Evolutionary conservation across 2,329 filamentous ascomycete species (phyloP), one percentile per base, ranked within the genome.

Genomic region (Trichoderma brevicompactum): DNA sequence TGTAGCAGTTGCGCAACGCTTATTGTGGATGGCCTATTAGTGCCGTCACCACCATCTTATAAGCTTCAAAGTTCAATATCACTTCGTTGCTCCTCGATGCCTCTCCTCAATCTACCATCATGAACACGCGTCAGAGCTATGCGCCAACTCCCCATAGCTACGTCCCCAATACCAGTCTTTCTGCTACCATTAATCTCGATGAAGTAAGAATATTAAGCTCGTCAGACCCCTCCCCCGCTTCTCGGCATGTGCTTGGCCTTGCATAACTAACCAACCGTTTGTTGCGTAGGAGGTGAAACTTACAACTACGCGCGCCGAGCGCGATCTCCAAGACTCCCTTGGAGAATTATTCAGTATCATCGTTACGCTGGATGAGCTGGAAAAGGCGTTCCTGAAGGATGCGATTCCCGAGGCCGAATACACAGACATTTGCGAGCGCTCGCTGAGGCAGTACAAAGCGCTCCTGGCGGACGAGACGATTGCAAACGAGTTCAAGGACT

Each of bases 311-410:
- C 89, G 91, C 70, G 90, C 92, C 46, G 94, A 98, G 79, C 89
- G 94, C 67, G 94, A 99, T 75, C 83, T 98, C 1, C 92, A 97
- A 77, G 95, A 98, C 74, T 98, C 95, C 1, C 87, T 99, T 13
- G 95, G 94, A 64, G 95, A 99, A 79, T 89, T 99, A 28, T 99
- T 98, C 79, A 97, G 94, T 79, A 98, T 99, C 70, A 94, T 99
- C 43, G 87, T 97, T 68, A 98, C 95, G 0, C 83, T 99, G 3
- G 95, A 99, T 75, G 93, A 96, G 69, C 86, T 99, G 1, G 95
- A 99, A 74, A 97, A 96, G 77, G 96, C 94, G 0, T 99, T 97
- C 74, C 86, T 99, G 44, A 96, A 97, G 74, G 95, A 99, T 82
- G 94, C 93, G 23, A 90, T 99, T 58, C 87, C 91, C 6, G 95